Evolutionary conservation across 2,329 filamentous ascomycete species (phyloP), one percentile per base, ranked within the genome.

Genomic region (Colletotrichum eremochloae): DNA sequence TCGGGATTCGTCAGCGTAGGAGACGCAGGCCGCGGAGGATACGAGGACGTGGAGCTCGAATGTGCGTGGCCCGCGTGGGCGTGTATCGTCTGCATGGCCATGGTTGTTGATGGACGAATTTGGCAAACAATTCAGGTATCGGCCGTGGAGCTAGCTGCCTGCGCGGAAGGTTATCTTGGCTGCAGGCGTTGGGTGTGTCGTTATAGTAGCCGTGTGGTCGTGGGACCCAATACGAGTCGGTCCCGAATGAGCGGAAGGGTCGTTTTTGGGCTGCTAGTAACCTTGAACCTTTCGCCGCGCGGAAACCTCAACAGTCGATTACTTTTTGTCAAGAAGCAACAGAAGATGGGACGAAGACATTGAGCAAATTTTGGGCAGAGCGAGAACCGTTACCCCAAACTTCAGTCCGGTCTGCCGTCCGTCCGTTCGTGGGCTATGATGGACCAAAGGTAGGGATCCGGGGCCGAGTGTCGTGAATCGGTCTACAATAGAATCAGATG

Each of bases 1-100:
- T 97, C 95, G 64, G 95, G 94, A 81, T 97, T 97, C 68, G 94
- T 97, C 78, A 98, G 85, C 2, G 95, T 97, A 58, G 95, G 95
- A 72, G 94, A 97, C 15, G 90, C 90, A 75, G 93, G 91, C 70
- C 86, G 82, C 56, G 86, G 79, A 24, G 84, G 81, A 76, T 88
- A 86, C 46, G 81, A 79, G 76, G 74, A 75, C 72, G 60, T 74
- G 72, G 71, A 74, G 76, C 75, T 76, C 67, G 77, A 66, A 68
- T 72, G 70, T 64, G 67, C 68, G 65, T 69, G 67, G 55, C 68
- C 68, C 42, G 68, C 64, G 67, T 74, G 65, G 53, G 72, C 63
- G 63, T 62, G 72, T 63, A 76, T 68, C 58, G 78, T 71, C 58
- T 78, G 80, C 63, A 78, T 78, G 66, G 81, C 76, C 81, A 83